Evolutionary conservation across 2,329 filamentous ascomycete species (phyloP), one percentile per base, ranked within the genome.

Genomic region (Pleoardoris graminearum): DNA sequence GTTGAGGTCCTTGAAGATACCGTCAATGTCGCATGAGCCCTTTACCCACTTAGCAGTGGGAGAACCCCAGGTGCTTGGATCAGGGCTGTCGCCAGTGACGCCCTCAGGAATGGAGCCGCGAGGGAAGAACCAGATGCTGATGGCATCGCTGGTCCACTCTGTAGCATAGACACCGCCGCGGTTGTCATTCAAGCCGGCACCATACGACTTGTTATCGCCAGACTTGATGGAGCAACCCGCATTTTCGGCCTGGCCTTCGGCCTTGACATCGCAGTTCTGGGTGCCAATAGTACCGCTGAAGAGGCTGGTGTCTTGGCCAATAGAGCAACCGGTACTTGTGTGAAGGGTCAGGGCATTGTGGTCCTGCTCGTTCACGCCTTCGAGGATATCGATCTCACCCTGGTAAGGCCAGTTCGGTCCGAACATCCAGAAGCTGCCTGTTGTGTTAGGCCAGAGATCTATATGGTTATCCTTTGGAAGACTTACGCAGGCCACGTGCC

Each of bases 91-190:
- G 16, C 77, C 71, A 2, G 74, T 66, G 54, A 90, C 84, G 69
- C 92, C 86, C 3, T 72, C 63, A 1, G 89, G 90, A 53, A 92
- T 83, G 12, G 70, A 69, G 57, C 71, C 72, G n/a, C 89, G 86
- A 0, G 86, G 79, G 75, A 96, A 97, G 80, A 90, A 93, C 84
- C 86, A 97, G 59, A 96, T 80, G 35, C 81, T 81, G 71, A 97
- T 94, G 57, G 79, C 79, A 0, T 81, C 69, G 25, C 81, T 80
- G 1, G 87, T 90, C 89, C 91, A 96, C 54, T 75, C 65, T 12
- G 74, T 77, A 17, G 76, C 78, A 58, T 76, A 80, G 39, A 80
- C 74, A 43, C 73, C 77, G 45, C 78, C 78, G 22, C 64, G 63
- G 48, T 71, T 74, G 12, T 58, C 48, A 65, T 81, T 88, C 71